Evolutionary conservation across 228 moss, liverwort and hornwort genomes (phyloP), one percentile per base, ranked within the genome.

Genomic region (Sphagnum fallax): DNA sequence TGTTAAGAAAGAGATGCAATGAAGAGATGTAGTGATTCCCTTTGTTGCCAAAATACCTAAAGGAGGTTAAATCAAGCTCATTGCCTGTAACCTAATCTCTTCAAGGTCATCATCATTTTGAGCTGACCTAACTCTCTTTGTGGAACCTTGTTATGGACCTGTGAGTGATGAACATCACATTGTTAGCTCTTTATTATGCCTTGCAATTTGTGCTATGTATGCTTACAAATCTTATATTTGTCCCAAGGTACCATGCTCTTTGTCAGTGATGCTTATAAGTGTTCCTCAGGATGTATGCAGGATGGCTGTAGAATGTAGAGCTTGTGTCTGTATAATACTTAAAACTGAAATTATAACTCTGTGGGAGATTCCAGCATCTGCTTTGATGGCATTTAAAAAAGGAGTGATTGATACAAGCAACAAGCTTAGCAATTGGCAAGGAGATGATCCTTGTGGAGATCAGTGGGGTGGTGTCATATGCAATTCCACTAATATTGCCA

Each of bases 391-490:
- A 12, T 79, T 86, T 60, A 82, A 78, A 15, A 47, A 47, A 50
- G 82, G 72, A 11, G 81, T 82, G 57, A 47, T 47, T 8, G 86
- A 86, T 62, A 81, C 80, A 0, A 53, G 47, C 32, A 65, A 5
- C 8, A 48, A 12, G 4, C 66, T 82, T 7, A 51, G 16, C 5
- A 67, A 0, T 50, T 86, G 86, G 86, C 11, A 69, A 61, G 82
- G 86, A 9, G 73, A 65, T 14, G 75, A 86, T 32, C 86, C 86
- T 0, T 86, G 86, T 70, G 77, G 73, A 8, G 51, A n/a, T 2
- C 80, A 82, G 4, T 82, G 86, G 86, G 52, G 51, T 0, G 86
- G 80, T 6, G 80, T 86, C 60, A 49, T 60, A 57, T 86, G 82
- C 77, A 0, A 0, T 6, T 2, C 0, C 5, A 74, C 70, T 0